Conservation (phyloP, 371 early-diverging fungal genomes). For the Actinomortierella ambigua region DNA sequence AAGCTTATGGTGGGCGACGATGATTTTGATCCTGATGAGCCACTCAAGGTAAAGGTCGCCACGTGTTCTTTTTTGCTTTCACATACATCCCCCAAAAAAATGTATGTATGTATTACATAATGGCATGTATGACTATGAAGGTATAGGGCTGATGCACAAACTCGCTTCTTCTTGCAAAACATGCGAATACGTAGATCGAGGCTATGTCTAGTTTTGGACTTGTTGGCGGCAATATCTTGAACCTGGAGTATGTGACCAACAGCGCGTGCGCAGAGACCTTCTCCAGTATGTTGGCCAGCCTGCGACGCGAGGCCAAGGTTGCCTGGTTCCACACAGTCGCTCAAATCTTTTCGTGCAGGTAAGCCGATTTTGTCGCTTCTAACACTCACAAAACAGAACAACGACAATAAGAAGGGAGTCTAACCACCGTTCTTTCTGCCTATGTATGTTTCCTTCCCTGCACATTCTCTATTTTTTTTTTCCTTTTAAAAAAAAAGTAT, state of each 20-base stretch:
- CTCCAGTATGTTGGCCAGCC: neutral
- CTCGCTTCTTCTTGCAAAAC: too few species aligned
- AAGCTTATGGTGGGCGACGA: conserved; percentile 19
- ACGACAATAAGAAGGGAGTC: neutral
- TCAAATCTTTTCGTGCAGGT: conserved; percentile 39
- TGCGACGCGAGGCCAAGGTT: conserved; percentile 25
- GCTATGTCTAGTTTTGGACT: conserved; percentile 30
- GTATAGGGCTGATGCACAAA: too few species aligned
- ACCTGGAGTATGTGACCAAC: conserved; percentile 27
- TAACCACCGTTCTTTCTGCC: too few species aligned
- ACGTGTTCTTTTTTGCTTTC: too few species aligned
- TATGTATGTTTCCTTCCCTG: neutral
- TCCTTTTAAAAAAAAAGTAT: neutral
- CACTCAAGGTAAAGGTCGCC: conserved; percentile 17
- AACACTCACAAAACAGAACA: neutral
- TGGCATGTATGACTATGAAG: too few species aligned
- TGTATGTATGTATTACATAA: too few species aligned
- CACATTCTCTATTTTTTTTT: neutral
- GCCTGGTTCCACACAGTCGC: conserved; percentile 40
- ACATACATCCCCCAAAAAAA: too few species aligned
- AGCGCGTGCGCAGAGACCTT: conserved; percentile 20
- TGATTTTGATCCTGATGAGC: conserved; percentile 19
- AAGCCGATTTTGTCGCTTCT: too few species aligned
- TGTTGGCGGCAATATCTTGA: conserved; percentile 34
- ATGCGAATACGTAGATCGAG: conserved; percentile 22